Evolutionary conservation across 441 rosid genomes (phyloP).

Genomic region (Omphalea diandra): DNA sequence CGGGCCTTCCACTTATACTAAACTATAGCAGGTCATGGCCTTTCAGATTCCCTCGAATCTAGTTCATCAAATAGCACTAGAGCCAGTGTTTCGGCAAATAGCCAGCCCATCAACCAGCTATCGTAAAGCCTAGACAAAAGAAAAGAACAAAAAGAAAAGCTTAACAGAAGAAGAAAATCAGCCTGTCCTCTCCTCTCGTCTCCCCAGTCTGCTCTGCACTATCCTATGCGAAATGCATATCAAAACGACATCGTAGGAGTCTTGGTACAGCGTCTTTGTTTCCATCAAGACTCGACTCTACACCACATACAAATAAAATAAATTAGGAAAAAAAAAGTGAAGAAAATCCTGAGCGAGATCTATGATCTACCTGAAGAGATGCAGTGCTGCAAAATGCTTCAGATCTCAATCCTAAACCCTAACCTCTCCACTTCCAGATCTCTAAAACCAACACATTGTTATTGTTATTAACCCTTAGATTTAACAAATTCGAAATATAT

Average conservation of each 20-base stretch:
- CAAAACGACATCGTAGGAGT: neutral
- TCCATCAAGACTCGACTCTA: neutral
- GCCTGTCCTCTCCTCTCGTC: too few relatives aligned
- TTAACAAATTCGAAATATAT: neutral
- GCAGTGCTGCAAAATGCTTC: conserved; percentile 17
- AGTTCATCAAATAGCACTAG: too few relatives aligned
- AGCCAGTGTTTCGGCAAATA: too few relatives aligned
- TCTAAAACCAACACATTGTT: neutral
- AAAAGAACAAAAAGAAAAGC: too few relatives aligned
- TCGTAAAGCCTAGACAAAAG: too few relatives aligned
- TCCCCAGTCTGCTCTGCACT: too few relatives aligned
- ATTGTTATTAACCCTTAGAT: neutral
- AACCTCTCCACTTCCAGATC: conserved; percentile 3
- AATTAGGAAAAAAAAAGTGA: neutral
- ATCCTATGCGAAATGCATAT: neutral
- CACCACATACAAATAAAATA: too few relatives aligned
- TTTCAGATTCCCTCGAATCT: too few relatives aligned
- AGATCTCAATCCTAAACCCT: conserved; percentile 18
- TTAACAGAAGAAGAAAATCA: too few relatives aligned
- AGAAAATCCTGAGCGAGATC: conserved; percentile 5
- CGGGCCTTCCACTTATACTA: too few relatives aligned
- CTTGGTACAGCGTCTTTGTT: conserved; percentile 6
- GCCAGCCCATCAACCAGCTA: too few relatives aligned
- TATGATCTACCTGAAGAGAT: conserved; percentile 20
- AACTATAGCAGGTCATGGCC: too few relatives aligned